Base-by-base conservation (phyloP, 2,329 filamentous ascomycete genomes). In the Ceratocystis cubensis region DNA sequence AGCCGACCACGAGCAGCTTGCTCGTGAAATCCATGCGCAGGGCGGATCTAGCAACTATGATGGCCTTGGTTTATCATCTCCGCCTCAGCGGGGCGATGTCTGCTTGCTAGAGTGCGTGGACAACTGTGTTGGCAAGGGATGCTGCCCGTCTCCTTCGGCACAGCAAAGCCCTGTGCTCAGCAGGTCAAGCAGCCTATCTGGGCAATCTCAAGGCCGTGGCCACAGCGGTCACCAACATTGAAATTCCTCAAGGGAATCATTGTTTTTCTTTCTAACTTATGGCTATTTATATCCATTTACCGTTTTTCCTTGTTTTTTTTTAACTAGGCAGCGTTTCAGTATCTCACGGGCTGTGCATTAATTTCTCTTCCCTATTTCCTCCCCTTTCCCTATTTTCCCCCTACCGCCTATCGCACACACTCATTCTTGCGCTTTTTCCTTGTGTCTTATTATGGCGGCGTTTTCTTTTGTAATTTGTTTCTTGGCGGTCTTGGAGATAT, bases 51-150 rank as follows among this genome's bases (percentile, higher is more conserved):
- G 57, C 64, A 70, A 75, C 69, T 66, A 70, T 50, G 8, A 74
- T 75, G 65, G 70, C 3, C 65, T 67, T 4, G 65, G 53, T 22
- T 74, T 22, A 73, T 73, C 63, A 73, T 74, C 69, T 74, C 72
- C 17, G 71, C 73, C 20, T 71, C 61, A 70, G 71, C 33, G 70
- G 72, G 48, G 70, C n/a, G 67, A 66, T 44, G 56, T 65, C 41
- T 84, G 81, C 69, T 75, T 85, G 45, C 75, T 85, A 2, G 81
- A 81, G 69, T 81, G 79, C 65, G 77, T 81, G 8, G 79, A 81
- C 61, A 73, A 80, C 67, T 81, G 79, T 67, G 74, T 75, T 2
- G 78, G 73, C 17, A 74, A 76, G 71, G 78, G 78, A 15, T 81
- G 79, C 74, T 81, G 79, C 70, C 71, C 74, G 15, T 67, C 66